Evolutionary conservation across 1,284 basidiomycete genomes (phyloP), one percentile per base, ranked within the genome.

Genomic region (Puccinia horiana): DNA sequence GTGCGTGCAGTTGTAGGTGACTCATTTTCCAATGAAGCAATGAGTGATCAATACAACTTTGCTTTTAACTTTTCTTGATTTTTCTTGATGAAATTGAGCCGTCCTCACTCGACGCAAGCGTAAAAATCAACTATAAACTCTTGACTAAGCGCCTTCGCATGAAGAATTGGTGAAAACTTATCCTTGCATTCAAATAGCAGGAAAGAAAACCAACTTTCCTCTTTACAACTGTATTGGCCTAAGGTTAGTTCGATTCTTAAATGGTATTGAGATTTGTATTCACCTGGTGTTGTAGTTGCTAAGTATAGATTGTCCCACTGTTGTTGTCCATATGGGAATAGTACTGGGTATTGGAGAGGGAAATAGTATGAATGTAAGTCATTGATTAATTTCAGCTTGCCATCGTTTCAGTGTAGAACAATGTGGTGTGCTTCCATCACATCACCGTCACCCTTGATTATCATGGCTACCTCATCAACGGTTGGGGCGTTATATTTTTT

Each of bases 1-100:
- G 88, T 0, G 83, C 56, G 87, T 86, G 8, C 88, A 84, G 3
- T 32, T 70, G 16, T 47, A 47, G 44, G 0, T 81, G 75, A 5
- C 83, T 49, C 23, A 54, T 42, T 35, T 5, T 67, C 29, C 14
- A 67, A 14, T 0, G 63, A 26, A 0, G 52, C 42, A 0, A 9
- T 29, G 2, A 69, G 11, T 42, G 44, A 4, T 23, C 11, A 29
- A 69, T 69, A 12, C 37, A 16, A 2, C 52, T 61, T n/a, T 1
- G 29, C 40, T n/a, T 47, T 49, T 2, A 78, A 16, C 0, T 23
- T 37, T 11, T 20, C n/a, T 54, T 78, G 61, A 40, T 78, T 78
- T 44, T 40, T 0, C 1, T 26, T 0, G 3, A 76, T 18, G 8
- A 11, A 78, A 1, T 52, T 20, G 0, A 78, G 8, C 9, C 63